These are phyloP conservation scores for Stylosanthes scabra DNA, from an alignment of 331 rosid genomes.

Conservation along the genomic window DNA sequence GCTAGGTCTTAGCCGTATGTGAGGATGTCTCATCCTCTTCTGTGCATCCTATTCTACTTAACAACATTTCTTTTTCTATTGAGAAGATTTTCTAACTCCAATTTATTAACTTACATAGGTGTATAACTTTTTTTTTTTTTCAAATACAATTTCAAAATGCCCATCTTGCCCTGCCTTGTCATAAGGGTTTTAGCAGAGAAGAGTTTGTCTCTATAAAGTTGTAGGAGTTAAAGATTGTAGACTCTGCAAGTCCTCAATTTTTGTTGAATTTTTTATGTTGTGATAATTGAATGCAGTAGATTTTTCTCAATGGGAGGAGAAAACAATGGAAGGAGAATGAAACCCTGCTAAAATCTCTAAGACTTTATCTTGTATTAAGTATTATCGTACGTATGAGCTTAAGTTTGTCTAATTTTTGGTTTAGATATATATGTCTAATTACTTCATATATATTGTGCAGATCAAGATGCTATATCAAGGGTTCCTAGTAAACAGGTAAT, in stretches of 20 bases:
- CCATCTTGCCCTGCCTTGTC: neutral
- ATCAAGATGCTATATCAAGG: slow-evolving; percentile 47
- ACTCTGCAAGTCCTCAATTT: slow-evolving; percentile 9
- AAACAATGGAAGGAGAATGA: too few species aligned
- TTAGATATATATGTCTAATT: neutral
- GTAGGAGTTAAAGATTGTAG: neutral
- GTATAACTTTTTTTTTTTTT: neutral
- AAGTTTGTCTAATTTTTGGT: slow-evolving; percentile 16
- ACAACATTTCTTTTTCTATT: too few species aligned
- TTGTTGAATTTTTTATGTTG: slow-evolving; percentile 12
- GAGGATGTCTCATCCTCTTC: too few species aligned
- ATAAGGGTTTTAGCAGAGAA: neutral
- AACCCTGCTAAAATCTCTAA: neutral
- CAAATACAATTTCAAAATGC: too few species aligned
- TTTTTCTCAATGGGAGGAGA: neutral
- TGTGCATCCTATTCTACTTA: too few species aligned
- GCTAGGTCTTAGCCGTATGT: too few species aligned
- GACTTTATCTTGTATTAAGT: slow-evolving; percentile 15
- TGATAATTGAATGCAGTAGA: neutral
- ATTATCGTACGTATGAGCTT: neutral
- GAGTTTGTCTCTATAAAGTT: neutral
- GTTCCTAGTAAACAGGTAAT: slow-evolving; percentile 59
- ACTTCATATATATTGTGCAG: slow-evolving; percentile 56
- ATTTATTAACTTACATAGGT: neutral
- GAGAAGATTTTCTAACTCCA: neutral